Percentiles rank a stretch among this genome's conserved stretches.
Conservation (phyloP, 371 early-diverging fungal genomes). For the Funneliformis caledonium region DNA sequence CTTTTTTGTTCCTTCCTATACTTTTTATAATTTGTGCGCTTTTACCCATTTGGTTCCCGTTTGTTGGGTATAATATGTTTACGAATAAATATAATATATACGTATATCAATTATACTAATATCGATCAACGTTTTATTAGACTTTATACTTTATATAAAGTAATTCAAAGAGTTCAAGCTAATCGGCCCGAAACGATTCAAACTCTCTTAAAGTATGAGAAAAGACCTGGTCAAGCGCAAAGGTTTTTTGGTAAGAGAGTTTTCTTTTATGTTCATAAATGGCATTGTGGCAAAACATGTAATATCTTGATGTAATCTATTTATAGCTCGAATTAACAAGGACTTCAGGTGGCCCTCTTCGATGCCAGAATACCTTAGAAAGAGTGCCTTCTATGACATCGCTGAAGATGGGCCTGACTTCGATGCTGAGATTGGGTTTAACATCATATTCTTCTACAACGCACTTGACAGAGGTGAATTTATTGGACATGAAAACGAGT, state of each 20-base stretch:
- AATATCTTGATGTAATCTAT: neutral
- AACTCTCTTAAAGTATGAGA: constrained; percentile 19
- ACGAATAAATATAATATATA: too few species aligned
- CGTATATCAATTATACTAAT: too few species aligned
- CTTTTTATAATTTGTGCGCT: too few species aligned
- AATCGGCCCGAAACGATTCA: constrained; percentile 4
- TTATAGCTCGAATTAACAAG: constrained; percentile 32
- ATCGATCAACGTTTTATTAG: too few species aligned
- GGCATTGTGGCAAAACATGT: constrained; percentile 26
- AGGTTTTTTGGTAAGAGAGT: constrained; percentile 32
- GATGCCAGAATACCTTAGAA: constrained; percentile 34
- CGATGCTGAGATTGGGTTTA: constrained; percentile 11
- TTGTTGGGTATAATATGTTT: too few species aligned
- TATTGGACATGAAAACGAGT: constrained; percentile 22
- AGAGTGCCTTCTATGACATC: neutral
- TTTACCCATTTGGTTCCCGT: too few species aligned
- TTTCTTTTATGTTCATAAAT: constrained; percentile 22
- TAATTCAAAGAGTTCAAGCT: too few species aligned
- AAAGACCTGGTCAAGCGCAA: constrained; percentile 18
- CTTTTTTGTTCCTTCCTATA: too few species aligned
- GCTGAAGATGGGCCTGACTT: neutral
- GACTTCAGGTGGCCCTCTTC: constrained; percentile 30
- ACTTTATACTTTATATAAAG: too few species aligned
- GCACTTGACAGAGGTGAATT: constrained; percentile 35
- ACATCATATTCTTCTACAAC: constrained; percentile 27